phyloP scores from a whole-genome alignment of 1,284 basidiomycete species.

The Irpex sp. region DNA sequence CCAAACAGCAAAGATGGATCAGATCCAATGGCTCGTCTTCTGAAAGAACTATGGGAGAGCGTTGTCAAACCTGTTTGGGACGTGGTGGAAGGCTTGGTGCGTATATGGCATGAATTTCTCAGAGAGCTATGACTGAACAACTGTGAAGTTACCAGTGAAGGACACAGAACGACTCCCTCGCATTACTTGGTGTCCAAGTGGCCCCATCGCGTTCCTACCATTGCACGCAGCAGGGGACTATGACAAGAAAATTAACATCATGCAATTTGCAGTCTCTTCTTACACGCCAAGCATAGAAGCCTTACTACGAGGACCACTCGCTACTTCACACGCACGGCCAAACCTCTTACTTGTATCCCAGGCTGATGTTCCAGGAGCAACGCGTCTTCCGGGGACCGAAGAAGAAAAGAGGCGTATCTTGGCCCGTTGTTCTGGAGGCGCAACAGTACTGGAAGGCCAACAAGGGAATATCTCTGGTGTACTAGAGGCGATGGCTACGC shows the following conservation, averaged over 20 bases:
- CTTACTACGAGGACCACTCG: background rate
- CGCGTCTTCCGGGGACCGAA: background rate
- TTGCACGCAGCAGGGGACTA: background rate
- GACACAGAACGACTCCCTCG: background rate
- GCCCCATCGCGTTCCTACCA: background rate
- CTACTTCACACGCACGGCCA: background rate
- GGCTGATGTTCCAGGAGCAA: background rate
- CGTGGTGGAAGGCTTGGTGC: too few relatives aligned
- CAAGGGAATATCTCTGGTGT: background rate
- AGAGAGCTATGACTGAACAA: too few relatives aligned
- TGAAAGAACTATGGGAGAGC: too few relatives aligned
- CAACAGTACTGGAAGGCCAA: background rate
- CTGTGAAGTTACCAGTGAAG: too few relatives aligned
- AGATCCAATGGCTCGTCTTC: too few relatives aligned
- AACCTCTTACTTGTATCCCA: background rate
- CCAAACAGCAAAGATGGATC: too few relatives aligned
- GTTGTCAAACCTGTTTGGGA: too few relatives aligned
- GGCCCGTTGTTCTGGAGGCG: background rate
- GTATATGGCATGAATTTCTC: too few relatives aligned
- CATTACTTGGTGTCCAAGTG: background rate
- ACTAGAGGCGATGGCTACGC: conserved; percentile 25
- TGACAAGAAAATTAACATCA: background rate
- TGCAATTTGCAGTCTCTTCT: background rate
- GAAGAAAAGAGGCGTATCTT: background rate
- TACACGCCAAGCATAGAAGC: background rate